Evolutionary conservation across 495 filamentous ascomycete species (phyloP).

Genomic region (Lophiostoma macrostomum): DNA sequence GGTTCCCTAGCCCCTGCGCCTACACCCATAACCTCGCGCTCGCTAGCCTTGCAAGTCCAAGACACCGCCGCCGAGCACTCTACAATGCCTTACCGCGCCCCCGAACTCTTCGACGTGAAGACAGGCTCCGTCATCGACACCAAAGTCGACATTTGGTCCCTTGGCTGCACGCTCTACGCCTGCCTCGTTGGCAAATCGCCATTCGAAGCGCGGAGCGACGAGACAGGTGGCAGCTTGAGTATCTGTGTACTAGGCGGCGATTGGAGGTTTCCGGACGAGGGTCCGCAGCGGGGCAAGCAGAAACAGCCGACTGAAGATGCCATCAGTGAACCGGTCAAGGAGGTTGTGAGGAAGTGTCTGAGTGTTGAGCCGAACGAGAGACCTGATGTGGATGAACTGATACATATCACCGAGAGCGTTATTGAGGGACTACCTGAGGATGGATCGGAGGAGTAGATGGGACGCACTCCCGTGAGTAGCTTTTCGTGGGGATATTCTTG

Average conservation of each 20-base stretch:
- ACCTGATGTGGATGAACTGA: slow-evolving; percentile 87
- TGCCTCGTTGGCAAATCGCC: slow-evolving; percentile 94
- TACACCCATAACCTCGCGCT: slow-evolving; percentile 88
- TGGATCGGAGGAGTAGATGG: slow-evolving; percentile 42
- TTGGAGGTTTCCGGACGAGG: slow-evolving; percentile 90
- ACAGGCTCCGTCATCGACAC: slow-evolving; percentile 90
- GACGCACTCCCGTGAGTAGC: no score
- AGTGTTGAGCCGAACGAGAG: slow-evolving; percentile 89
- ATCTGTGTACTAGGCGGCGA: slow-evolving; percentile 89
- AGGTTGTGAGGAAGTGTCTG: slow-evolving; percentile 83
- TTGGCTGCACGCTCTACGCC: slow-evolving; percentile 94
- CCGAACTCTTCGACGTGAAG: slow-evolving; percentile 97
- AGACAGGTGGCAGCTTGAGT: slow-evolving; percentile 89
- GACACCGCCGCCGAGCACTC: slow-evolving; percentile 93
- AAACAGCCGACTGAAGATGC: slow-evolving; percentile 51
- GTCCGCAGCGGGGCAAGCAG: slow-evolving; percentile 48
- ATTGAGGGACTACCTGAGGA: slow-evolving; percentile 74
- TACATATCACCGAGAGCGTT: slow-evolving; percentile 70
- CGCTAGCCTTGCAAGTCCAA: slow-evolving; percentile 84
- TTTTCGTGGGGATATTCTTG: no score
- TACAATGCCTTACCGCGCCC: slow-evolving; percentile 97
- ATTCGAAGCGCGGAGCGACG: slow-evolving; percentile 91
- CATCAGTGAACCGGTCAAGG: slow-evolving; percentile 77
- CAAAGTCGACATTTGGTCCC: slow-evolving; percentile 96
- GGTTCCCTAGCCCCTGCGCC: slow-evolving; percentile 87